Evolutionary conservation across 768 basidiomycete species (phyloP).

Genomic region (Fibroporia radiculosa): DNA sequence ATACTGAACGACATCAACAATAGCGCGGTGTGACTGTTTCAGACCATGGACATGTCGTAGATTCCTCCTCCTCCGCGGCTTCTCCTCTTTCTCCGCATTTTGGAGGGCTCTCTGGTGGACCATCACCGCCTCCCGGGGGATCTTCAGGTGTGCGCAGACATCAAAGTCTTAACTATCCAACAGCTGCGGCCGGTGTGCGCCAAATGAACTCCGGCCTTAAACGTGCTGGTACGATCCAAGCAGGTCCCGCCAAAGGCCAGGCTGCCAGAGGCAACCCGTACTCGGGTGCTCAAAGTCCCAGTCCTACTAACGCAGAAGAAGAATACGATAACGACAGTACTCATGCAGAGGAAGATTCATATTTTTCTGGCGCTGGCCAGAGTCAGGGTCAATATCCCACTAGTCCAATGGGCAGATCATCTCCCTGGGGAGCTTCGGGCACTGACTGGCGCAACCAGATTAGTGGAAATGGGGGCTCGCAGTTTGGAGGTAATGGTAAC

Average conservation of each 20-base stretch:
- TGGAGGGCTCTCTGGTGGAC: conserved; percentile 36
- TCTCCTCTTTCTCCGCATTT: conserved; percentile 66
- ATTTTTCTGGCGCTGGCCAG: conserved; percentile 36
- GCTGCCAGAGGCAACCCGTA: conserved; percentile 17
- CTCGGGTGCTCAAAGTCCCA: conserved; percentile 30
- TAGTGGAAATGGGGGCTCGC: conserved; percentile 17
- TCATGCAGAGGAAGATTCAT: conserved; percentile 47
- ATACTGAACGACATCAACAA: no score
- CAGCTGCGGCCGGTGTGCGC: conserved; percentile 40
- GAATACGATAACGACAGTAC: conserved; percentile 48
- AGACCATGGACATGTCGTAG: conserved; percentile 33
- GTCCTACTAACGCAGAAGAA: conserved; percentile 48
- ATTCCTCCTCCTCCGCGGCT: conserved; percentile 38
- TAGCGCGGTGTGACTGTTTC: conserved; percentile 28
- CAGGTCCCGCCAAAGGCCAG: conserved; percentile 32
- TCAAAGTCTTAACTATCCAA: conserved; percentile 70
- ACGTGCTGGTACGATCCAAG: conserved; percentile 71
- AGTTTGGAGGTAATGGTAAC: conserved; percentile 13
- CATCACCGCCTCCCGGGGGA: conserved; percentile 59
- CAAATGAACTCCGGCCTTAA: conserved; percentile 50
- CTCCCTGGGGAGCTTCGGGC: conserved; percentile 54
- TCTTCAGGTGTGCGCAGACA: conserved; percentile 63
- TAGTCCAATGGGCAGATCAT: conserved; percentile 53
- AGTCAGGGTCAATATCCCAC: conserved; percentile 36
- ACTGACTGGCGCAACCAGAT: conserved; percentile 53